phyloP scores from a whole-genome alignment of 768 basidiomycete species.

The Lactarius hatsudake region DNA sequence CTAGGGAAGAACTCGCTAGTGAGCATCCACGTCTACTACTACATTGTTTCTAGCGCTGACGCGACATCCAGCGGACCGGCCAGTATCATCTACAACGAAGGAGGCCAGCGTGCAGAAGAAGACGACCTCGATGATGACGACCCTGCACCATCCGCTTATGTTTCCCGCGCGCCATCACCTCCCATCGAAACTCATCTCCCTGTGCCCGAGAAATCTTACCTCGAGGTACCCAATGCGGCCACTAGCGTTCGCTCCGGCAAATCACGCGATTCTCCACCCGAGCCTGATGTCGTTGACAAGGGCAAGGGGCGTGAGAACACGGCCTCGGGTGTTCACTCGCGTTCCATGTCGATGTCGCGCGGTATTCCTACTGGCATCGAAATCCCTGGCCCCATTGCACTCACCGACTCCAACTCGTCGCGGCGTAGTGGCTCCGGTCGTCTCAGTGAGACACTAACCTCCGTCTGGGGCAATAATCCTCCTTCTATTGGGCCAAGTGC shows the following conservation, averaged over 20 bases:
- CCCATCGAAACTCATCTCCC: conserved; percentile 32
- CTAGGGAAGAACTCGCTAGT: conserved; percentile 73
- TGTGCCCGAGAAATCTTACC: conserved; percentile 29
- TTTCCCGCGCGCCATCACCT: conserved; percentile 53
- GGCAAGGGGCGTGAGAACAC: conserved; percentile 32
- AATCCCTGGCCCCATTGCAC: conserved; percentile 36
- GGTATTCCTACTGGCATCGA: conserved; percentile 32
- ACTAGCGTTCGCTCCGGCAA: conserved; percentile 9
- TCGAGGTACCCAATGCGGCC: conserved; percentile 32
- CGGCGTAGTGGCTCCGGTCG: conserved; percentile 40
- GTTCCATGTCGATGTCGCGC: conserved; percentile 21
- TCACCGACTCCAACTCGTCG: conserved; percentile 34
- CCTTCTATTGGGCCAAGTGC: conserved; percentile 24
- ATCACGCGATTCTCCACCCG: conserved; percentile 31
- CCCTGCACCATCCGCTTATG: conserved; percentile 42
- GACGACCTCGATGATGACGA: conserved; percentile 60
- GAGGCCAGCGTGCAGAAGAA: conserved; percentile 70
- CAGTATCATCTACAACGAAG: conserved; percentile 78
- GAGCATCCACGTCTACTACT: conserved; percentile 30
- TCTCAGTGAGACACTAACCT: conserved; percentile 44
- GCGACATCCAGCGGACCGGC: conserved; percentile 61
- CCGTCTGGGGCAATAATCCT: conserved; percentile 46
- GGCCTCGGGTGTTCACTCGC: conserved; percentile 5
- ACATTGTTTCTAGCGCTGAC: conserved; percentile 3
- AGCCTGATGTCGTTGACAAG: conserved; percentile 27